Evolutionary conservation across 1,139 yeast genomes (phyloP), one percentile per base, ranked within the genome.

Genomic region (Starmera stellimalicola): DNA sequence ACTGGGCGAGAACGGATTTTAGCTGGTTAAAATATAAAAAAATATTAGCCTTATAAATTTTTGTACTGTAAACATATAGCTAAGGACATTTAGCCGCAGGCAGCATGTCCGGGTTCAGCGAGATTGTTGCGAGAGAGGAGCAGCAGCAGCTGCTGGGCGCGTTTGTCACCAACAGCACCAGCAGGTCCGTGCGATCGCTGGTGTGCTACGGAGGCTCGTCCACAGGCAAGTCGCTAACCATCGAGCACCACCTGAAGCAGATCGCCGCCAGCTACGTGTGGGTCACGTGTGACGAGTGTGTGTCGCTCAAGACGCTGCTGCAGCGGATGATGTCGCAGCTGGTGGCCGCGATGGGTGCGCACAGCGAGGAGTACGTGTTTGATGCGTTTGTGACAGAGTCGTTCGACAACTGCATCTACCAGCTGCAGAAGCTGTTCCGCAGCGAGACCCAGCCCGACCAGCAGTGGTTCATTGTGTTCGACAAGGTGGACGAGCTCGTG

Each of bases 1-100:
- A 36, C 58, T 85, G 17, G 95, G 95, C 2, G 81, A 73, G 27
- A 75, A 71, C 48, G 80, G 80, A 1, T 76, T 79, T 48, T 35
- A 31, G 24, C 25, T 19, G 23, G 23, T 19, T 19, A 19, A 8
- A 19, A 29, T 18, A 5, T 11, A 10, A 25, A 12, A 11, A 29
- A 25, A 28, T 25, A 20, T 6, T 20, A 15, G 18, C 12, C 16
- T 29, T 8, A 6, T 29, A 19, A 16, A n/a, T 11, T 22, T 17
- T n/a, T n/a, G n/a, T n/a, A n/a, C n/a, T n/a, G n/a, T n/a, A n/a
- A n/a, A n/a, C n/a, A n/a, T n/a, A n/a, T n/a, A n/a, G n/a, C n/a
- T n/a, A n/a, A n/a, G n/a, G n/a, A n/a, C n/a, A n/a, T n/a, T n/a
- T n/a, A n/a, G n/a, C n/a, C n/a, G n/a, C n/a, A n/a, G n/a, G n/a